Conservation (phyloP, 2,329 filamentous ascomycete species). For the Botryotinia convoluta region DNA sequence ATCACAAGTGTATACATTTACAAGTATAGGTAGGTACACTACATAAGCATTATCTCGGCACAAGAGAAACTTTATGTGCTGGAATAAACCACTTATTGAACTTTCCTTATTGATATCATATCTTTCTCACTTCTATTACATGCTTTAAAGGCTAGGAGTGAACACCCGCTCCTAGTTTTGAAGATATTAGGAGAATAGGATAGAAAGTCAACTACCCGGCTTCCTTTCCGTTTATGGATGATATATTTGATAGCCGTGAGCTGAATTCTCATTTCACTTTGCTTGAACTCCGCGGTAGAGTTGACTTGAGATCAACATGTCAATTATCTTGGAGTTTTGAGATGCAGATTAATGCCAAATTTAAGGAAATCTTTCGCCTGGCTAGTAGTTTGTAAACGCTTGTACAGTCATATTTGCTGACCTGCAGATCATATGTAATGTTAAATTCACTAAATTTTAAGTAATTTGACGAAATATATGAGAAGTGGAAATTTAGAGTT, state of each 20-base stretch:
- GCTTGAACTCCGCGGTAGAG: background rate
- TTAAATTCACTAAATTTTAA: no score
- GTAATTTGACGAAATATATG: no score
- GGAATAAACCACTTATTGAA: background rate
- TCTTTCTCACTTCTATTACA: fast-evolving
- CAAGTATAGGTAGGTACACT: background rate
- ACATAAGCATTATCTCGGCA: fast-evolving
- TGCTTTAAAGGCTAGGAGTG: fast-evolving
- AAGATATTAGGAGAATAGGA: background rate
- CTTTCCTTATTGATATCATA: fast-evolving
- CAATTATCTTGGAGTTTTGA: background rate
- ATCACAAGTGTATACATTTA: no score
- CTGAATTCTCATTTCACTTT: fast-evolving
- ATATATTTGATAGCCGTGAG: background rate
- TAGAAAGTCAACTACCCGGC: background rate
- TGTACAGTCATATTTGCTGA: background rate
- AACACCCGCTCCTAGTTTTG: background rate
- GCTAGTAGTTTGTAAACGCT: background rate
- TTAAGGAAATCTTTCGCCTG: background rate
- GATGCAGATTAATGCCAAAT: background rate
- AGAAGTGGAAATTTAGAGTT: no score
- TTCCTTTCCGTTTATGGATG: background rate
- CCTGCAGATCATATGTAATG: fast-evolving
- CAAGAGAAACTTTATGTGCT: background rate
- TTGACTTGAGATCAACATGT: background rate